These are phyloP conservation scores for Aureobasidium lini DNA, from an alignment of 2,329 filamentous ascomycete species.

Conservation along the genomic window DNA sequence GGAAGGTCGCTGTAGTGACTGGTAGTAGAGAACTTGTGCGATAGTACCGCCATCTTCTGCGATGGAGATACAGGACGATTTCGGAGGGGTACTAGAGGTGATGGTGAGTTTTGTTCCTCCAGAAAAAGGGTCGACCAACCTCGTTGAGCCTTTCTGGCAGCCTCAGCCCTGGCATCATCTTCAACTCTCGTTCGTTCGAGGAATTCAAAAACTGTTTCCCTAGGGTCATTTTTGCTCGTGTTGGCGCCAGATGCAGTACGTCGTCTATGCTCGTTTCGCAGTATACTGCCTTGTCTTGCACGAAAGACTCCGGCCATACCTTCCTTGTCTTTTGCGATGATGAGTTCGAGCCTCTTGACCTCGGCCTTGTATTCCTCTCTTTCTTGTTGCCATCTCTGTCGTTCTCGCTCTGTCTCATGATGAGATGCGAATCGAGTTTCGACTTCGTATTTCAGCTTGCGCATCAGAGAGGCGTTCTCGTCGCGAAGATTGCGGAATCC, in stretches of 20 bases:
- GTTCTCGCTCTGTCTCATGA: constrained; percentile 22
- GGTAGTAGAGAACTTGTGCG: constrained; percentile 28
- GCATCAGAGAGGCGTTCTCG: constrained; percentile 27
- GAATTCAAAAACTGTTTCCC: constrained; percentile 28
- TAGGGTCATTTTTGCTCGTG: constrained; percentile 15
- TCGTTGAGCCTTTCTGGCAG: constrained; percentile 23
- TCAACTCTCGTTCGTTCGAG: constrained; percentile 23
- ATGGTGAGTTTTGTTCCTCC: constrained; percentile 13
- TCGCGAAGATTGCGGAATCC: constrained; percentile 31
- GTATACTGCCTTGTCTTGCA: constrained; percentile 34
- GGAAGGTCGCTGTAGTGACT: constrained; percentile 24
- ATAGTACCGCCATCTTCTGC: constrained; percentile 32
- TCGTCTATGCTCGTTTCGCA: constrained; percentile 21
- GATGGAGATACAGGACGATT: constrained; percentile 30
- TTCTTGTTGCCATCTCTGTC: constrained; percentile 28
- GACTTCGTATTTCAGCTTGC: constrained; percentile 23
- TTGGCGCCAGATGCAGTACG: constrained; percentile 14
- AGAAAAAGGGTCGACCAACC: constrained; percentile 19
- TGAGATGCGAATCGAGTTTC: constrained; percentile 18
- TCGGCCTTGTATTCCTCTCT: constrained; percentile 33
- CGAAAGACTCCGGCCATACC: constrained; percentile 36
- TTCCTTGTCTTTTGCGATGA: constrained; percentile 36
- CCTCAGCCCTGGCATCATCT: constrained; percentile 22
- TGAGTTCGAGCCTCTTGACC: constrained; percentile 37
- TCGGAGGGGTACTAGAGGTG: constrained; percentile 19